Conservation (phyloP, 78 protist species). For the Creolimax fragrantissima region DNA sequence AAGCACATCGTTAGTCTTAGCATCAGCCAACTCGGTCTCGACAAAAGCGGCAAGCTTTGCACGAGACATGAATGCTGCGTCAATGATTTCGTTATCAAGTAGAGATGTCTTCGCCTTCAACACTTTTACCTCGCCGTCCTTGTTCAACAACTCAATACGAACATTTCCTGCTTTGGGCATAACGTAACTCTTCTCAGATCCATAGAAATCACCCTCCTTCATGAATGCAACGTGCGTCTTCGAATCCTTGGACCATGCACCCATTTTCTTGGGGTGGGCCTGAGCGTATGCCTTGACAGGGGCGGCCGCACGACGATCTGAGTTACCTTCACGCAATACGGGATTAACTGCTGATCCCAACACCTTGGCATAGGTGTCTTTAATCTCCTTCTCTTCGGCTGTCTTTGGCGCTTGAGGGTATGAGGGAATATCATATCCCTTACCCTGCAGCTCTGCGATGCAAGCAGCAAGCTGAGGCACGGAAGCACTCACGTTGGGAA, state of each 20-base stretch:
- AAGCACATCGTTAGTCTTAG: neutral
- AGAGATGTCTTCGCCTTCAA: neutral
- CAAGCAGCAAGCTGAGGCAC: conserved; percentile 21
- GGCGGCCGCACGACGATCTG: conserved; percentile 4
- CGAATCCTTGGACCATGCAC: neutral
- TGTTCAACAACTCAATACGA: neutral
- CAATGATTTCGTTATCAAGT: neutral
- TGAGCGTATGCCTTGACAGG: conserved; percentile 18
- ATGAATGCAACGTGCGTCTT: neutral
- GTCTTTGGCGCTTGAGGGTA: neutral
- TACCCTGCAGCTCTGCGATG: conserved; percentile 11
- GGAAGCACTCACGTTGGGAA: conserved; percentile 4
- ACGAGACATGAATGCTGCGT: neutral
- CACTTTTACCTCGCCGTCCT: neutral
- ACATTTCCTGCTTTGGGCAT: neutral
- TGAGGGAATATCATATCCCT: neutral
- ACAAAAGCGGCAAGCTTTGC: conserved; percentile 10
- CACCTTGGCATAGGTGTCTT: conserved; percentile 9
- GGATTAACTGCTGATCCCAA: conserved; percentile 18
- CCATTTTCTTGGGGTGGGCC: neutral
- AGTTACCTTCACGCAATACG: conserved; percentile 20
- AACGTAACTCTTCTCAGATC: neutral
- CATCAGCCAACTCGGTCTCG: neutral
- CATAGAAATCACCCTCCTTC: neutral
- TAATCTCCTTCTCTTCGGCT: neutral